Conservation (phyloP, 306 rosid genomes). For the Prunus persica region DNA sequence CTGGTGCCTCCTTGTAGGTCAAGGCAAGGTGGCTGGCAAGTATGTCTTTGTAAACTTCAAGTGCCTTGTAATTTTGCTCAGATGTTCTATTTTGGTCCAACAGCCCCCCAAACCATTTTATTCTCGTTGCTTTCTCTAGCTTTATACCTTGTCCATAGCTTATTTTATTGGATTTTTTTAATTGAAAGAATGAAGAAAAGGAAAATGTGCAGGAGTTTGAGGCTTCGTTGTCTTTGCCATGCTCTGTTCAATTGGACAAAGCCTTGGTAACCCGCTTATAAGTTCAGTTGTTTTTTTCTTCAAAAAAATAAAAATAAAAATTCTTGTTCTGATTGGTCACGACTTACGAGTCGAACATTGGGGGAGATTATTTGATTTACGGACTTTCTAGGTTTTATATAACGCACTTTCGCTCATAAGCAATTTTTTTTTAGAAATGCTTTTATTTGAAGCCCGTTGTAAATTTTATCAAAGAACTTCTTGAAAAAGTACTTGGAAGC, state of each 20-base stretch:
- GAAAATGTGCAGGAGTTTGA: neutral
- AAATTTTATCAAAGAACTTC: too few relatives aligned
- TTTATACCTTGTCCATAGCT: slow-evolving; percentile 18
- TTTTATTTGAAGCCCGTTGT: too few relatives aligned
- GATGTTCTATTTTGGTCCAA: neutral
- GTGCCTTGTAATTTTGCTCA: neutral
- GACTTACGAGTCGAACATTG: too few relatives aligned
- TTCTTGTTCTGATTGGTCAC: too few relatives aligned
- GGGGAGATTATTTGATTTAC: neutral
- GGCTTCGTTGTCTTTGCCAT: neutral
- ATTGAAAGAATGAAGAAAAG: neutral
- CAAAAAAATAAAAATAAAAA: too few relatives aligned
- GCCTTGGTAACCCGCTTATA: neutral
- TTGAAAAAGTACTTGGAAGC: too few relatives aligned
- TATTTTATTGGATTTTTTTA: slow-evolving; percentile 15
- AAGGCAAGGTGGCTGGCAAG: slow-evolving; percentile 8
- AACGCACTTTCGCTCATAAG: too few relatives aligned
- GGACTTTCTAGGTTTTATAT: neutral
- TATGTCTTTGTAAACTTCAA: neutral
- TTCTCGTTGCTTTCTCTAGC: neutral
- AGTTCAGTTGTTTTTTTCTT: neutral
- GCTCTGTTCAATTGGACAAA: too few relatives aligned
- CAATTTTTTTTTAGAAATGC: too few relatives aligned
- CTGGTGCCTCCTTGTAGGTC: neutral
- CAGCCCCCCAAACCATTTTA: neutral